Evolutionary conservation across 768 basidiomycete genomes (phyloP).

Genomic region (Lactarius tabidus): DNA sequence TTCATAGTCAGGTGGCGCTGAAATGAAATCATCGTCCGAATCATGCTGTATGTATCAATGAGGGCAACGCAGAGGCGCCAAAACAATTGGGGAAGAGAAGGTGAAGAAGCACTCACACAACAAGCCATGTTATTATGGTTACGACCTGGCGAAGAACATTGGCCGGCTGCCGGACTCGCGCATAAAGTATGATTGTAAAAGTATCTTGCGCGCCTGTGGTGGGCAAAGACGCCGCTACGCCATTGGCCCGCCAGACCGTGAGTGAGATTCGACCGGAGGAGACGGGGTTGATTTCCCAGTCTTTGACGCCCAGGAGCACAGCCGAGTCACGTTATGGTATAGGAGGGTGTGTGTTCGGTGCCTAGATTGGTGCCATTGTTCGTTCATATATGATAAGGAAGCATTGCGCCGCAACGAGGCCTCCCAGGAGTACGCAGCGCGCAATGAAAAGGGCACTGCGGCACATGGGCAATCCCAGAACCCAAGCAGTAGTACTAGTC

Average conservation of each 20-base stretch:
- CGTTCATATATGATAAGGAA: not conserved
- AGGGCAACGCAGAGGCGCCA: not conserved
- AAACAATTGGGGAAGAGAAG: not conserved
- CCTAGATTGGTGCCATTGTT: not conserved
- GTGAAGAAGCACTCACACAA: not conserved
- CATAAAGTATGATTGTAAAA: not conserved
- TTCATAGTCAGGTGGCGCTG: not conserved
- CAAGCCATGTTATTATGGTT: not conserved
- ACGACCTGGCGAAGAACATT: not conserved
- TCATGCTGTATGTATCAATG: not conserved
- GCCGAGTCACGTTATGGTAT: not conserved
- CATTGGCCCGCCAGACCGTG: not conserved
- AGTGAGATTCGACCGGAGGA: not conserved
- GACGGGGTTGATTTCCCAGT: not conserved
- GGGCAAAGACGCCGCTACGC: not conserved
- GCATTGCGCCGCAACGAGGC: slow-evolving; percentile 15
- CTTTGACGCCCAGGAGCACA: not conserved
- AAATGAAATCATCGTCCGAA: not conserved
- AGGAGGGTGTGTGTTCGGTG: not conserved
- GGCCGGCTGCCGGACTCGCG: not conserved
- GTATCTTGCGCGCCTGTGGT: not conserved
- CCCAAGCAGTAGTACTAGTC: not conserved
- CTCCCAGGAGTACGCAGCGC: not conserved
- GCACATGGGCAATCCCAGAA: slow-evolving; percentile 5
- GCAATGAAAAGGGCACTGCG: slow-evolving; percentile 3